A percentile compares a stretch with the other conserved stretches of the same genome.
phyloP scores from a whole-genome alignment of 2,329 filamentous ascomycete genomes.

The Botryotinia globosa region DNA sequence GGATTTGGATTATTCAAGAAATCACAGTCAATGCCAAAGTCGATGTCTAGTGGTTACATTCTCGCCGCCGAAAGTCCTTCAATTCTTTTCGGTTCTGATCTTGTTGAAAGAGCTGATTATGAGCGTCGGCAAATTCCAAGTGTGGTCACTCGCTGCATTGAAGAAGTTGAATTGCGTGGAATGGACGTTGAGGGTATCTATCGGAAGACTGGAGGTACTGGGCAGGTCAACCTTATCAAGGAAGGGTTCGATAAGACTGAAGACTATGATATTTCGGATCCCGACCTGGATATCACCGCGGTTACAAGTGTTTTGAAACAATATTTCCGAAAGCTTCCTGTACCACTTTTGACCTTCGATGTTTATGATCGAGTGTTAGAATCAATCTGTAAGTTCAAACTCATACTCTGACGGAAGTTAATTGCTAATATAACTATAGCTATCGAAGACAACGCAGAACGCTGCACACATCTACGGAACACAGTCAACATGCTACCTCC shows the following conservation, averaged over 20 bases:
- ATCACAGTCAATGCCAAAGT: constrained; percentile 47
- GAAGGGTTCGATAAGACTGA: constrained; percentile 85
- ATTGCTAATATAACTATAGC: constrained; percentile 46
- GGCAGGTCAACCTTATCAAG: constrained; percentile 84
- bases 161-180: constrained; percentile 91
- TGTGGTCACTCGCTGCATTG: constrained; percentile 89
- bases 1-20: constrained; percentile 66
- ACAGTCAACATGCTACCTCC: constrained; percentile 77
- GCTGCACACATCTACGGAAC: constrained; percentile 67
- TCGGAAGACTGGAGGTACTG: constrained; percentile 91
- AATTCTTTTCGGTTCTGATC: constrained; percentile 82
- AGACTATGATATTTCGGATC: constrained; percentile 90
- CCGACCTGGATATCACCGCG: constrained; percentile 89
- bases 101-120: constrained; percentile 79
- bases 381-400: constrained; percentile 60
- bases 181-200: constrained; percentile 99
- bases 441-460: constrained; percentile 62
- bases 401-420: background rate
- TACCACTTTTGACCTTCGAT: constrained; percentile 84
- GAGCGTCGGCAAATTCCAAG: constrained; percentile 87
- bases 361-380: constrained; percentile 89
- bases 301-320: constrained; percentile 96
- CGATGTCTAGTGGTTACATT: constrained; percentile 44
- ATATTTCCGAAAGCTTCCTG: constrained; percentile 92
- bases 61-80: constrained; percentile 51